These are phyloP conservation scores for Candida ovalis DNA, from an alignment of 805 yeast species.

Conservation along the genomic window DNA sequence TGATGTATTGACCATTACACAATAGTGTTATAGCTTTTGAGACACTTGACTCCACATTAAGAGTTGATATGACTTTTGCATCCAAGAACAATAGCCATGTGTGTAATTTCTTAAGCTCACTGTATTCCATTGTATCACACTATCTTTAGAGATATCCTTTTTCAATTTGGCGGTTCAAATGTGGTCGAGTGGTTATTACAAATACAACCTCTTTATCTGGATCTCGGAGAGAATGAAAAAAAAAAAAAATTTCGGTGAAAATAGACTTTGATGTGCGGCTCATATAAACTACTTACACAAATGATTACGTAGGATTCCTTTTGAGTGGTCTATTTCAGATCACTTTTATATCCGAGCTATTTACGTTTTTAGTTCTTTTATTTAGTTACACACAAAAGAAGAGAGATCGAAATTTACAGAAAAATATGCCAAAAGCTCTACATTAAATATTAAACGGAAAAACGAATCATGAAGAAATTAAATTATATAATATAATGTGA, in stretches of 20 bases:
- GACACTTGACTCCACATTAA: background rate
- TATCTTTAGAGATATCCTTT: background rate
- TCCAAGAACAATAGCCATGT: conserved; percentile 18
- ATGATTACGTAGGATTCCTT: too few relatives aligned
- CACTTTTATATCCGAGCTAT: too few relatives aligned
- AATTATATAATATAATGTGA: background rate
- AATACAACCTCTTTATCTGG: too few relatives aligned
- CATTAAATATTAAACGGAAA: too few relatives aligned
- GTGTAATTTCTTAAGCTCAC: conserved; percentile 11
- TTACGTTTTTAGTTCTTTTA: too few relatives aligned
- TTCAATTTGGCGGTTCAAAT: background rate
- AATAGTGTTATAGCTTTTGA: conserved; percentile 10
- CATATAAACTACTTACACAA: too few relatives aligned
- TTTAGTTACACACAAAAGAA: too few relatives aligned
- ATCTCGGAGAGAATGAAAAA: background rate
- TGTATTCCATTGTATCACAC: conserved; percentile 2
- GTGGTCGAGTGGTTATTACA: too few relatives aligned
- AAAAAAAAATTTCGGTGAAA: background rate
- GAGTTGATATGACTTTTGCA: background rate
- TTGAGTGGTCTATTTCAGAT: too few relatives aligned
- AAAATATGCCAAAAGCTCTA: too few relatives aligned
- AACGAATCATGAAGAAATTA: background rate
- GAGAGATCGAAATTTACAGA: too few relatives aligned
- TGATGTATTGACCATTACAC: conserved; percentile 28
- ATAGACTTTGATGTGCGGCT: background rate